Evolutionary conservation across 768 basidiomycete genomes (phyloP).

Genomic region (Termitomyces sp.): DNA sequence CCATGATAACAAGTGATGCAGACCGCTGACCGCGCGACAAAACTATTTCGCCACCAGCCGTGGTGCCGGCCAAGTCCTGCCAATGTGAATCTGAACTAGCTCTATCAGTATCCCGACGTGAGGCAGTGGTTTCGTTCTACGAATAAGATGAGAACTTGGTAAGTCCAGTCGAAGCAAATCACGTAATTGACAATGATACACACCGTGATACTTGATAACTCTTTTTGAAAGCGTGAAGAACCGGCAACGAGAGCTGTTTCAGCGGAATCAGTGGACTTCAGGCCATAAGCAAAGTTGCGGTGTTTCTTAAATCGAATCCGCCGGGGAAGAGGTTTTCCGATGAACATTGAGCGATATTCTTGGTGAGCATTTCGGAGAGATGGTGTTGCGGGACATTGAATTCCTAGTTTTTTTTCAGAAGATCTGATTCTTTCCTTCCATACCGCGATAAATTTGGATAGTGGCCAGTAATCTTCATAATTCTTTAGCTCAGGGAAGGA

Average conservation of each 20-base stretch:
- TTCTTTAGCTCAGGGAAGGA: neutral
- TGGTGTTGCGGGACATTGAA: no score
- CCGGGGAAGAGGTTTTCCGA: neutral
- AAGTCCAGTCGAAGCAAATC: neutral
- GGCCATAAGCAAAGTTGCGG: neutral
- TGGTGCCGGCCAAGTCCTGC: neutral
- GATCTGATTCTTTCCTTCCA: neutral
- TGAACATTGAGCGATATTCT: neutral
- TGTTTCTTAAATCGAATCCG: neutral
- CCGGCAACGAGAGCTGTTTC: neutral
- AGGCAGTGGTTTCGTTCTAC: neutral
- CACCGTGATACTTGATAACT: neutral
- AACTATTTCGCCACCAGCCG: neutral
- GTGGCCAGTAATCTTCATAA: neutral
- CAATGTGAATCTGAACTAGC: neutral
- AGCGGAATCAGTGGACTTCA: neutral
- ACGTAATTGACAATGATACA: neutral
- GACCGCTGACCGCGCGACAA: neutral
- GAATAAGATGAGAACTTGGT: neutral
- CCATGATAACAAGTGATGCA: neutral
- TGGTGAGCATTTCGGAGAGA: neutral
- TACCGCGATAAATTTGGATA: neutral
- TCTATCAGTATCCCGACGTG: neutral
- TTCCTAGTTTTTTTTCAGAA: neutral
- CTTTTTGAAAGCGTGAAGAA: neutral